Evolutionary conservation across 2,329 filamentous ascomycete species (phyloP).

Genomic region (Neofusicoccum kwambonambiense): DNA sequence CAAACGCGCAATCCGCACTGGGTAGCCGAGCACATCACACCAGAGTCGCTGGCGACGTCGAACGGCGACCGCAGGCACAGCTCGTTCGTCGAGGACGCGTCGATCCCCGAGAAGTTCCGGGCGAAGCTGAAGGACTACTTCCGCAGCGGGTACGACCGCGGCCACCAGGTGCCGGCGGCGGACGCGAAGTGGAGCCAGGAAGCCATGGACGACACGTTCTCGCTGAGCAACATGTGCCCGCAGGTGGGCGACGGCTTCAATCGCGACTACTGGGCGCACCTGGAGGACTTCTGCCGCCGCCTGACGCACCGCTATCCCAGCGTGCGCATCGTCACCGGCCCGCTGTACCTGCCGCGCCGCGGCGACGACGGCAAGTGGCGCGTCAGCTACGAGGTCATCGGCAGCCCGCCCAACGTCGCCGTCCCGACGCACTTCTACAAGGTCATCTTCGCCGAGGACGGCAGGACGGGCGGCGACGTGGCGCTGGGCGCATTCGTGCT

Average conservation of each 20-base stretch:
- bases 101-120: slow-evolving; percentile 81
- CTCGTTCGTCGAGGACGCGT: slow-evolving; percentile 75
- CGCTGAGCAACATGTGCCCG: slow-evolving; percentile 93
- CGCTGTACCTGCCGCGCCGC: slow-evolving; percentile 84
- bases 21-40: slow-evolving; percentile 92
- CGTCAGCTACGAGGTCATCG: slow-evolving; percentile 93
- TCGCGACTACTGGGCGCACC: slow-evolving; percentile 98
- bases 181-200: slow-evolving; percentile 93
- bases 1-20: slow-evolving; percentile 88
- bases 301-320: slow-evolving; percentile 78
- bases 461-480: slow-evolving; percentile 61
- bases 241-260: slow-evolving; percentile 99
- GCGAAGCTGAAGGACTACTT: slow-evolving; percentile 91
- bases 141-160: slow-evolving; percentile 90
- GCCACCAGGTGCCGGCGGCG: slow-evolving; percentile 94
- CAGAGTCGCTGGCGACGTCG: slow-evolving; percentile 70
- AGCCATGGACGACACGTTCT: slow-evolving; percentile 95
- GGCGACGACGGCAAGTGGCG: slow-evolving; percentile 94
- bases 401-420: slow-evolving; percentile 86
- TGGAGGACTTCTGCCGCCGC: slow-evolving; percentile 92
- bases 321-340: slow-evolving; percentile 89
- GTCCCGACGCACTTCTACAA: slow-evolving; percentile 99
- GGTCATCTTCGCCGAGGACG: slow-evolving; percentile 94
- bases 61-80: slow-evolving; percentile 83
- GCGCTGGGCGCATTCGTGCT: slow-evolving; percentile 92